Conservation (phyloP, 176 grass and related monocot genomes). For the Tuctoria greenei region DNA sequence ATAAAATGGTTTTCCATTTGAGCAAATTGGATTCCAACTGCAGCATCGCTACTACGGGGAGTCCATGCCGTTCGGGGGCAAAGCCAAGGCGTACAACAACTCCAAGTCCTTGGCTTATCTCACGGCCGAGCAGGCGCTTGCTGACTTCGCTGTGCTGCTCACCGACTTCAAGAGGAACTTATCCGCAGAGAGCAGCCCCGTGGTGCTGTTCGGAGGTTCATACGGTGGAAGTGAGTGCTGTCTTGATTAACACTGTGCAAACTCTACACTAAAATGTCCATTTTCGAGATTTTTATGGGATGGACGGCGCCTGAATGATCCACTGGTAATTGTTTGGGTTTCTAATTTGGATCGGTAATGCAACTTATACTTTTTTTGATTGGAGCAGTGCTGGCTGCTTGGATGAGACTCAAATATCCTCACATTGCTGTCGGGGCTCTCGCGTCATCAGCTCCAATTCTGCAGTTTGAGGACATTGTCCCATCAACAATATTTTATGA, state of each 20-base stretch:
- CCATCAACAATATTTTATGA: conserved; percentile 74
- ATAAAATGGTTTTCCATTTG: not conserved
- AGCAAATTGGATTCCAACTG: not conserved
- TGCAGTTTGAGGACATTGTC: conserved; percentile 97
- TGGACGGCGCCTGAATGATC: not conserved
- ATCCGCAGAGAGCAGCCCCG: conserved; percentile 69
- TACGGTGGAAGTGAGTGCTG: conserved; percentile 85
- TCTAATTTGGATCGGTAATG: not conserved
- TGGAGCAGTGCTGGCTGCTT: conserved; percentile 81
- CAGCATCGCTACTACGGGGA: conserved; percentile 98
- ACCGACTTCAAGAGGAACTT: conserved; percentile 78
- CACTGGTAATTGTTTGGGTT: not conserved
- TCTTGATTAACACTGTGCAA: not conserved
- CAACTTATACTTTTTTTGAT: conserved; percentile 10
- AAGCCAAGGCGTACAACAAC: conserved; percentile 64
- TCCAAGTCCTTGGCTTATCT: conserved; percentile 77
- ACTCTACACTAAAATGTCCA: not conserved
- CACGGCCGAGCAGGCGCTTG: conserved; percentile 83
- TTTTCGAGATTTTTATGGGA: not conserved
- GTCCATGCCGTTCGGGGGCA: conserved; percentile 91
- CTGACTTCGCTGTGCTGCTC: conserved; percentile 76
- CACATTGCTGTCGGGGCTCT: conserved; percentile 84
- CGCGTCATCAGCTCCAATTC: conserved; percentile 79
- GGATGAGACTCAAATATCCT: conserved; percentile 98
- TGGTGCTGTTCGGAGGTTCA: conserved; percentile 91